Base-by-base conservation (phyloP, 2,329 filamentous ascomycete species). In the Penicillium capsulatum region DNA sequence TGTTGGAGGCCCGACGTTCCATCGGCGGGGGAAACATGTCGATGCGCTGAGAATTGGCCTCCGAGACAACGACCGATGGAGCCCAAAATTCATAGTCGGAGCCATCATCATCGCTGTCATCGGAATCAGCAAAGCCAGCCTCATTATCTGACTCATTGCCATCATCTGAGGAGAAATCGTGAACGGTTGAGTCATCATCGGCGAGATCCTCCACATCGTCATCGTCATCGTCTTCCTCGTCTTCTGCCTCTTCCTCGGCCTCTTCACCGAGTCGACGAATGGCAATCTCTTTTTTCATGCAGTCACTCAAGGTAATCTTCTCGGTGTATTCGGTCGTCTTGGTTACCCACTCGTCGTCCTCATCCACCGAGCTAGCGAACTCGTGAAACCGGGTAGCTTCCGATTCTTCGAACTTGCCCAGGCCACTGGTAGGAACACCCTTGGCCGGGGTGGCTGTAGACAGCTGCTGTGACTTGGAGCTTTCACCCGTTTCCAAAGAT, bases 321-420 rank as follows among this genome's bases (percentile, higher is more conserved):
- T 75, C 75, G 40, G 75, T 75, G 49, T 80, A 72, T 20, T 78
- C 76, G 6, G 76, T 73, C 22, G 78, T 72, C 55, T 86, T 83
- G 40, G 84, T 80, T 19, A 94, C 86, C 92, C 92, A 98, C 55
- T 95, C 90, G 42, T 96, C 90, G 46, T 92, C 85, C 42, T 87
- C 80, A 28, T 84, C 75, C 42, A 81, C 76, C 34, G 86, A 89
- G 60, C 84, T 89, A 30, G 87, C 91, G 62, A 97, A 97, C 57
- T 95, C 91, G 61, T 96, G 87, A 60, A 96, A 97, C 34, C 66
- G 60, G 24, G 65, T 68, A 2, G 63, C 66, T 48, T 69, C 67
- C 3, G 65, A 68, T 29, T 63, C 60, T 40, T 68, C 60, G 27
- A 68, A 67, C 35, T 63, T 61, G 19, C 63, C 64, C 14, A 67